Evolutionary conservation across 2,329 filamentous ascomycete genomes (phyloP), one percentile per base, ranked within the genome.

Genomic region (Fusarium camptoceras): DNA sequence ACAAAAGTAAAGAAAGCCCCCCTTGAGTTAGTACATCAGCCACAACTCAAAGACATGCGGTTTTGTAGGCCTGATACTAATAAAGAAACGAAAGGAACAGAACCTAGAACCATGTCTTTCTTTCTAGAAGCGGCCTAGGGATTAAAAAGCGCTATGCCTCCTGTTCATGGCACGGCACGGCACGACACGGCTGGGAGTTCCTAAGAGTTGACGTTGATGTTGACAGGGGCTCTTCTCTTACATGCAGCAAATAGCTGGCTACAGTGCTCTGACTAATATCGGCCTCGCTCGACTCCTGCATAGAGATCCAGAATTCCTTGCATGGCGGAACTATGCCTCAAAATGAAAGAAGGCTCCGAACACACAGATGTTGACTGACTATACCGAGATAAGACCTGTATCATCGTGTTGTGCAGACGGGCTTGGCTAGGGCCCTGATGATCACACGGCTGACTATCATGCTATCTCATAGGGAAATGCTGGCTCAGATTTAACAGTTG

Each of bases 31-130:
- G 34, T 18, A 37, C 34, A 64, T 15, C 47, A 37, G 49, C 55
- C 66, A 65, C 49, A 68, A 56, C 59, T 57, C 55, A 59, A 50
- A 65, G 62, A 65, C 60, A 62, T 43, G 34, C 42, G 48, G 39
- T 48, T 28, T 18, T 14, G 25, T 27, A 37, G 34, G n/a, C 34
- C 25, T n/a, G 25, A 34, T 53, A 28, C 20, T 28, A 37, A 48
- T 41, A 43, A 20, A 51, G 25, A 65, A 56, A 22, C 31, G 49
- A 25, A 22, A 43, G 31, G 20, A 53, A 18, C 27, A 37, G 34
- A 61, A 39, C 31, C 41, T 31, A 30, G 37, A 66, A 55, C 42
- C 20, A 30, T 69, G 66, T 53, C 61, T 56, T 58, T 63, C 44
- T 61, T 59, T 65, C 59, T 55, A 60, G 50, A 54, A 61, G 43